Conservation (phyloP, 805 yeast species). For the Vanderwaltozyma yarrowii region DNA sequence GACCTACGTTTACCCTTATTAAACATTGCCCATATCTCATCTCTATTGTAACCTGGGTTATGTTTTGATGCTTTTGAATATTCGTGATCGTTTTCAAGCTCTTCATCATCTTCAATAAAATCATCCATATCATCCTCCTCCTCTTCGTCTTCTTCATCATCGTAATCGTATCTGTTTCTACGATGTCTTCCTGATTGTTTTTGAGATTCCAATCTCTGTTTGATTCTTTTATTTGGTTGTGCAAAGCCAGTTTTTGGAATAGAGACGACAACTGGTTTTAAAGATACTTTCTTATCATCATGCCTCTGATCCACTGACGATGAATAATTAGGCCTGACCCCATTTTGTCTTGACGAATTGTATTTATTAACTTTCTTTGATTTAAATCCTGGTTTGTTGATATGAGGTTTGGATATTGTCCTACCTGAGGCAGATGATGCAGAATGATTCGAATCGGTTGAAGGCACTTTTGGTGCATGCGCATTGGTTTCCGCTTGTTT, state of each 20-base stretch:
- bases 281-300: background rate
- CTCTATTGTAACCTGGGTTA: slow-evolving; percentile 55
- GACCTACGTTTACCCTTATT: slow-evolving; percentile 50
- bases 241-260: slow-evolving; percentile 30
- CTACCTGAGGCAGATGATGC: slow-evolving; percentile 1
- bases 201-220: slow-evolving; percentile 34
- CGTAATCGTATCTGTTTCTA: background rate
- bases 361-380: background rate
- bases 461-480: slow-evolving; percentile 3
- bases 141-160: slow-evolving; percentile 4
- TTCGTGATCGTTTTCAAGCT: slow-evolving; percentile 44
- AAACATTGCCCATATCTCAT: slow-evolving; percentile 85
- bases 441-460: slow-evolving; percentile 7
- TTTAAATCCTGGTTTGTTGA: slow-evolving; percentile 3
- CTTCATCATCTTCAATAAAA: slow-evolving; percentile 34
- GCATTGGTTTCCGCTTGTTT: slow-evolving; percentile 40
- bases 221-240: slow-evolving; percentile 47
- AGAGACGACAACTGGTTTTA: slow-evolving; percentile 7
- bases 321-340: slow-evolving; percentile 1
- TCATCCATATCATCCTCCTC: slow-evolving; percentile 17
- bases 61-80: slow-evolving; percentile 32
- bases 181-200: slow-evolving; percentile 3
- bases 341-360: slow-evolving; percentile 1
- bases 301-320: background rate
- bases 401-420: background rate